Base-by-base conservation (phyloP, 768 basidiomycete species). In the Galerina marginata region DNA sequence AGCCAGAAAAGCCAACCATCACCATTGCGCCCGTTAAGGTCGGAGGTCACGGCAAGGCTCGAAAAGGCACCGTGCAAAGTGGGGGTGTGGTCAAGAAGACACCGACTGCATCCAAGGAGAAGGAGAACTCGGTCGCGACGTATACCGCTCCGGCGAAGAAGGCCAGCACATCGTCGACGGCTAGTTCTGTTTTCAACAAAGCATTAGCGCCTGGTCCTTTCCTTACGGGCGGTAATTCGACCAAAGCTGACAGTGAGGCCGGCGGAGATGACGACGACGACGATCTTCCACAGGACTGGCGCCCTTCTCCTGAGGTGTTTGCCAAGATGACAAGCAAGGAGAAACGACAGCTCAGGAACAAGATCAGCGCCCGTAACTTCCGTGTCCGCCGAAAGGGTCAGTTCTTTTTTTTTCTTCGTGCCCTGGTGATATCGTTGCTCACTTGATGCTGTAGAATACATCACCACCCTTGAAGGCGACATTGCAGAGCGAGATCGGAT, bases 301-400 rank as follows among this genome's bases (percentile, higher is more conserved):
- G 92, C 50, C 93, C 93, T 7, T 84, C 87, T 3, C 90, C 95
- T 0, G 96, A 97, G 65, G 95, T 95, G 62, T 97, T 98, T 79
- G 89, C 92, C 71, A 98, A 94, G 75, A 91, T 99, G 86, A 87
- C 87, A 5, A 90, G 88, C 69, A 98, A 96, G 78, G 96, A 99
- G 80, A 99, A 99, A 76, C 79, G 97, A 9, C 96, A 99, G 74
- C 79, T 99, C 44, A 75, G 96, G 52, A 99, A 99, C 79, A 99
- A 99, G 87, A 95, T 98, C 67, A 91, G 89, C 65, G 96, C 96
- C 0, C 79, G 96, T 55, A 97, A 96, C 72, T 98, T 98, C 77
- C 83, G 96, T n/a, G 92, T 95, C 29, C 79, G 96, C 39, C 82
- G 95, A 73, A 99, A 98, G 80, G 96, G 93, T 92, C 29, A 48